phyloP scores from a whole-genome alignment of 257 asterid genomes.

The Ajuga chamaepitys region DNA sequence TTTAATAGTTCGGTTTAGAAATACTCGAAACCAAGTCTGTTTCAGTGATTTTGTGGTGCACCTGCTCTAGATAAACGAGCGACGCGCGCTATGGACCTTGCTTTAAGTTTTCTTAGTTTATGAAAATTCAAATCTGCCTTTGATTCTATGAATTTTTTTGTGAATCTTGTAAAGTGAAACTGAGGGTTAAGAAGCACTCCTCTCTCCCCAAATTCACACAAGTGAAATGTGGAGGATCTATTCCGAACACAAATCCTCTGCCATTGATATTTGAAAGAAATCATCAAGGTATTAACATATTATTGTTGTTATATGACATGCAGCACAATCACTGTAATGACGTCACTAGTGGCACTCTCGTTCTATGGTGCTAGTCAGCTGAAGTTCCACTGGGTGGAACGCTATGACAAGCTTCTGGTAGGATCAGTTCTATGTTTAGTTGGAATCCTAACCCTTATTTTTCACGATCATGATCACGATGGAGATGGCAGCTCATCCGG shows the following conservation, averaged over 20 bases:
- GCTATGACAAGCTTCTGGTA: conserved; percentile 90
- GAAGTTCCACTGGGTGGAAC: conserved; percentile 97
- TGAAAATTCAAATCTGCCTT: no score
- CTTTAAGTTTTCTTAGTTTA: neutral
- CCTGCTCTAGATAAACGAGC: neutral
- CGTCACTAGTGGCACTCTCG: conserved; percentile 90
- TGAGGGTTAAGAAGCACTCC: no score
- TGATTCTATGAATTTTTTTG: no score
- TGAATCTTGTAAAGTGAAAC: no score
- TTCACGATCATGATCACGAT: conserved; percentile 78
- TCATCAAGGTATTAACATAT: neutral
- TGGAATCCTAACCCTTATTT: conserved; percentile 81
- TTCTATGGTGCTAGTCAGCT: conserved; percentile 98
- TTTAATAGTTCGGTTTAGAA: neutral
- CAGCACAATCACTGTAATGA: conserved; percentile 95
- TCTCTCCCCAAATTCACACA: no score
- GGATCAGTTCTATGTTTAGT: conserved; percentile 90
- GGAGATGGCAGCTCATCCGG: conserved; percentile 30
- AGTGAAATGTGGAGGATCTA: no score
- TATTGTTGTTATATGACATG: conserved; percentile 18
- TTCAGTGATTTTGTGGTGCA: neutral
- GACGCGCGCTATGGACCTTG: neutral
- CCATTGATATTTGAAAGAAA: neutral
- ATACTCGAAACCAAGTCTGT: neutral
- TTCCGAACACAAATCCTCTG: no score